A percentile compares a stretch with the other conserved stretches of the same genome.
Conservation (phyloP, 2,329 filamentous ascomycete genomes). For the Fusarium pseudoanthophilum region DNA sequence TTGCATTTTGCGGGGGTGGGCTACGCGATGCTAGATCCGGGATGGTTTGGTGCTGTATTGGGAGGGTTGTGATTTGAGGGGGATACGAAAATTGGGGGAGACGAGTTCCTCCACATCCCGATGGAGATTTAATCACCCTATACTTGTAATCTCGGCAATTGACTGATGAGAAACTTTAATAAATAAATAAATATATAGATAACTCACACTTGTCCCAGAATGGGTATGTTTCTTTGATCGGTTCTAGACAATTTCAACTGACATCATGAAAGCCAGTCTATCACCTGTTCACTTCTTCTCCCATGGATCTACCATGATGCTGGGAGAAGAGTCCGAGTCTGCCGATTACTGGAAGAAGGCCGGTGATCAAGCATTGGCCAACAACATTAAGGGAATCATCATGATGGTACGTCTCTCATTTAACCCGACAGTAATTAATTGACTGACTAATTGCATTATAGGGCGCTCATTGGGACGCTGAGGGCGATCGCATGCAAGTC, state of each 20-base stretch:
- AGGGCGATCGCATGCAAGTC: constrained; percentile 67
- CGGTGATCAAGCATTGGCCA: constrained; percentile 34
- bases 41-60: background rate
- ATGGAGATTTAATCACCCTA: background rate
- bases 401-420: constrained; percentile 26
- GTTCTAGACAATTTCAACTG: background rate
- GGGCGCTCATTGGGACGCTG: constrained; percentile 71
- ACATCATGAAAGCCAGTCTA: constrained; percentile 19
- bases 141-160: background rate
- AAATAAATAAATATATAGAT: constrained; percentile 5
- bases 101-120: constrained; percentile 13
- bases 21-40: background rate
- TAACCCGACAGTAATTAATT: accelerated
- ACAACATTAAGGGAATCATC: constrained; percentile 34
- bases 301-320: constrained; percentile 43
- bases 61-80: background rate
- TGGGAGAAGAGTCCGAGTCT: constrained; percentile 36
- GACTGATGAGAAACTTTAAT: background rate
- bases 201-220: background rate
- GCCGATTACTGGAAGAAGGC: constrained; percentile 41
- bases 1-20: constrained; percentile 7
- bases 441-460: background rate
- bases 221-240: background rate
- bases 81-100: background rate
- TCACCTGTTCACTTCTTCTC: constrained; percentile 41